Conservation (phyloP, 228 moss, liverwort and hornwort species). For the Sphagnum magellanicum region DNA sequence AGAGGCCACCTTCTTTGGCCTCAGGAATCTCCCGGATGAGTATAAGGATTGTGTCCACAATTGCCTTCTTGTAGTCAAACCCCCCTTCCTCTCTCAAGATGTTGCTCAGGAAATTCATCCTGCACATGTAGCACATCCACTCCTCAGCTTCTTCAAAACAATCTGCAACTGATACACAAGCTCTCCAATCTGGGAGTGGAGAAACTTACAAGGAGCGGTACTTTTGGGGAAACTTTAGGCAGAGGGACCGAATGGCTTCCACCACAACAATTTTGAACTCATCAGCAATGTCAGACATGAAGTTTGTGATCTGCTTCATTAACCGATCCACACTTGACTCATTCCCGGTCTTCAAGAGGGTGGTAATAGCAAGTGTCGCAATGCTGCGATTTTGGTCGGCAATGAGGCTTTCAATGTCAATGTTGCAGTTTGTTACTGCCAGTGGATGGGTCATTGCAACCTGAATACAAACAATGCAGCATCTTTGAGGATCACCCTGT, state of each 20-base stretch:
- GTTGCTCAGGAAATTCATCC: slow-evolving; percentile 93
- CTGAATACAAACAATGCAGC: slow-evolving; percentile 20
- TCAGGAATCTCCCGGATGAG: slow-evolving; percentile 95
- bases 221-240: slow-evolving; percentile 91
- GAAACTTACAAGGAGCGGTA: slow-evolving; percentile 75
- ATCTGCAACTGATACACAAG: not conserved
- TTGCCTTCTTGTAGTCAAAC: slow-evolving; percentile 90
- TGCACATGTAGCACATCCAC: slow-evolving; percentile 4
- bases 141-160: not conserved
- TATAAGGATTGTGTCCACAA: slow-evolving; percentile 87
- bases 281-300: slow-evolving; percentile 93
- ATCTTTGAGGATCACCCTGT: not conserved
- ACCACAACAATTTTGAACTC: slow-evolving; percentile 98
- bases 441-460: slow-evolving; percentile 86
- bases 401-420: slow-evolving; percentile 89
- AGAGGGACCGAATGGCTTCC: slow-evolving; percentile 82
- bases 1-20: slow-evolving; percentile 86
- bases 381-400: slow-evolving; percentile 92
- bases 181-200: not conserved
- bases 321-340: slow-evolving; percentile 94
- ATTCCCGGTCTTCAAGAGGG: slow-evolving; percentile 88
- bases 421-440: slow-evolving; percentile 89
- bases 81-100: slow-evolving; percentile 93
- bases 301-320: slow-evolving; percentile 94
- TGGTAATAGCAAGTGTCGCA: slow-evolving; percentile 90